Evolutionary conservation across 768 basidiomycete species (phyloP), one percentile per base, ranked within the genome.

Genomic region (Trametes maxima): DNA sequence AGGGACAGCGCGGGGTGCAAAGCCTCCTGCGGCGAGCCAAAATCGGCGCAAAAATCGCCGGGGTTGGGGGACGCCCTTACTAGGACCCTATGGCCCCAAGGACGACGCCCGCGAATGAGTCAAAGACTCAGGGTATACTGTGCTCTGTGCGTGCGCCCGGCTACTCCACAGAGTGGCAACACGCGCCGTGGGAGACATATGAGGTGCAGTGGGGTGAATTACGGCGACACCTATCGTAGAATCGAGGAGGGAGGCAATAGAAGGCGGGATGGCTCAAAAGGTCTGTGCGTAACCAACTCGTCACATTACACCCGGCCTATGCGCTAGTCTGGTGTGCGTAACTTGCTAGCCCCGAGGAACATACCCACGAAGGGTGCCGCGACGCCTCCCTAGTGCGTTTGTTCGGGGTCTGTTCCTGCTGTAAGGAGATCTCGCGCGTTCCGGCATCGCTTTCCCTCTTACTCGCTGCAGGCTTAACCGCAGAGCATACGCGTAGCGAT

Each of bases 1-100:
- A 25, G 49, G 19, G 61, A 64, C 60, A 59, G 68, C 70, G 65
- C 67, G 63, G 60, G 65, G 65, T 21, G 57, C 60, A 44, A 36
- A 50, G 71, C 68, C 75, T 78, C 72, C 80, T 80, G 82, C 82
- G 85, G 84, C 73, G 75, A 77, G 76, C 79, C 76, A 69, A 80
- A 80, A 67, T 71, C 65, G 69, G 68, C 78, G 59, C 61, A 79
- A 85, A 84, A 71, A 50, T 78, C 79, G 71, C 85, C 85, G 82
- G 81, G 78, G 66, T 67, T 79, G 79, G 76, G 77, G 75, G 71
- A 50, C 60, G 64, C 56, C 62, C 67, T 59, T 61, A 52, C 49
- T 24, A 45, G 43, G 58, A 35, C 61, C 66, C 52, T 65, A 48
- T 14, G 47, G 5, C 19, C 55, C 45, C 13, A 37, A 40, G 25